phyloP scores from a whole-genome alignment of 108 stramenopile species.

The Cyclostephanos invisitatus region DNA sequence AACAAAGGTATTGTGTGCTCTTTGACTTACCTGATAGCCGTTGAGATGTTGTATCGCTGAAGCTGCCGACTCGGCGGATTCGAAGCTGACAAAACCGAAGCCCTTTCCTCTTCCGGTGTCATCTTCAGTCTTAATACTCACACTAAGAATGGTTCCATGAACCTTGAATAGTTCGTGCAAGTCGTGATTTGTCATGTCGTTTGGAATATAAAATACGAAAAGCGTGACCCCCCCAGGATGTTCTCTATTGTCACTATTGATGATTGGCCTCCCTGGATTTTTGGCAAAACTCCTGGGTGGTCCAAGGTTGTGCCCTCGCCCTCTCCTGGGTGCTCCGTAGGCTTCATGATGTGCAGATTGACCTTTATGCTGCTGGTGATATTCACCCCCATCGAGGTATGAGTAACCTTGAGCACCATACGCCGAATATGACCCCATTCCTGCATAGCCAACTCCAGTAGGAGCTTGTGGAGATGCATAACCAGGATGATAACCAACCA shows the following conservation, averaged over 20 bases:
- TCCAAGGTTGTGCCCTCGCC: constrained; percentile 18
- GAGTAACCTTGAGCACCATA: constrained; percentile 29
- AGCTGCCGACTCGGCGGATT: constrained; percentile 86
- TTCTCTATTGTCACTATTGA: constrained; percentile 30
- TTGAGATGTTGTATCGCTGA: constrained; percentile 94
- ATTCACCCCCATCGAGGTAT: constrained; percentile 17
- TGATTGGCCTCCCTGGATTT: constrained; percentile 43
- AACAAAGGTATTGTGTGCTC: background rate
- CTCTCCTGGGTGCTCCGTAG: constrained; percentile 10
- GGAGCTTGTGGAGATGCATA: constrained; percentile 14
- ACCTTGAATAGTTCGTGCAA: constrained; percentile 88
- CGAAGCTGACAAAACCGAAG: constrained; percentile 98
- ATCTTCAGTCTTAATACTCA: constrained; percentile 96
- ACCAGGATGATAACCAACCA: constrained; percentile 12
- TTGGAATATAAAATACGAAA: constrained; percentile 98
- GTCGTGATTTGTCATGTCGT: constrained; percentile 93
- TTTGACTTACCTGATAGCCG: constrained; percentile 79
- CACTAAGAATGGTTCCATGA: constrained; percentile 92
- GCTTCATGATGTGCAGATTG: constrained; percentile 14
- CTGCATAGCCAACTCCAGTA: constrained; percentile 6
- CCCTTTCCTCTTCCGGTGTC: constrained; percentile 92
- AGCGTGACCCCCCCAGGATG: constrained; percentile 94
- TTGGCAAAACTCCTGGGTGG: constrained; percentile 22
- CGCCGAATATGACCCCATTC: constrained; percentile 12
- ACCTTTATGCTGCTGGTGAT: constrained; percentile 22